phyloP scores from a whole-genome alignment of 2,329 filamentous ascomycete genomes.

The Ophiostoma sp. region DNA sequence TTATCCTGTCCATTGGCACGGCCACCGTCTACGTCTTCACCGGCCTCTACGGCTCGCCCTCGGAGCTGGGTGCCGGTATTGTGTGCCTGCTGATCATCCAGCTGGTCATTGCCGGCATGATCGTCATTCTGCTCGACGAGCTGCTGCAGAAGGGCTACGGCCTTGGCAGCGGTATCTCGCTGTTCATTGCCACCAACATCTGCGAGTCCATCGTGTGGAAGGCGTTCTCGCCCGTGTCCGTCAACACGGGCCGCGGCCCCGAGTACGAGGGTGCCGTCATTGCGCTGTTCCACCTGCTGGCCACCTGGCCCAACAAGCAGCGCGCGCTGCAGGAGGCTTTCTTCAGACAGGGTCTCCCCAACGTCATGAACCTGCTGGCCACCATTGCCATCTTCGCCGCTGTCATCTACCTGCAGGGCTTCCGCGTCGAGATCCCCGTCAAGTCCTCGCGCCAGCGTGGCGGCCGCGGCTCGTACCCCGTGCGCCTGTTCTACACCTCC shows the following conservation, averaged over 20 bases:
- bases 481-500: conserved; percentile 99
- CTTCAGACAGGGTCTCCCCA: conserved; percentile 98
- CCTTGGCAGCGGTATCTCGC: conserved; percentile 94
- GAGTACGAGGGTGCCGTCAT: conserved; percentile 99
- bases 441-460: conserved; percentile 99
- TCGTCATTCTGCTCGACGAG: conserved; percentile 98
- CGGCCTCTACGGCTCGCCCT: conserved; percentile 93
- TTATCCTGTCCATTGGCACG: conserved; percentile 95
- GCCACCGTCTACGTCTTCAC: conserved; percentile 98
- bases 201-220: conserved; percentile 99
- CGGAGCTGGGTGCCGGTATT: conserved; percentile 93
- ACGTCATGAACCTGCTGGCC: conserved; percentile 97
- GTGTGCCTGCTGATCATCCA: conserved; percentile 97
- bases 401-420: conserved; percentile 98
- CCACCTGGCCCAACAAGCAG: conserved; percentile 99
- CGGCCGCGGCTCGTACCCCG: conserved; percentile 94
- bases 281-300: conserved; percentile 91
- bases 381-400: conserved; percentile 91
- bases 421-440: conserved; percentile 99
- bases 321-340: conserved; percentile 97
- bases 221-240: conserved; percentile 97
- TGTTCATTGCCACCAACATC: conserved; percentile 99
- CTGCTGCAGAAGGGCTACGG: conserved; percentile 99
- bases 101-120: conserved; percentile 93
- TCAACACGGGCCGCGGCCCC: conserved; percentile 97